Evolutionary conservation across 805 yeast genomes (phyloP).

Genomic region (Ogataea trehalophila): DNA sequence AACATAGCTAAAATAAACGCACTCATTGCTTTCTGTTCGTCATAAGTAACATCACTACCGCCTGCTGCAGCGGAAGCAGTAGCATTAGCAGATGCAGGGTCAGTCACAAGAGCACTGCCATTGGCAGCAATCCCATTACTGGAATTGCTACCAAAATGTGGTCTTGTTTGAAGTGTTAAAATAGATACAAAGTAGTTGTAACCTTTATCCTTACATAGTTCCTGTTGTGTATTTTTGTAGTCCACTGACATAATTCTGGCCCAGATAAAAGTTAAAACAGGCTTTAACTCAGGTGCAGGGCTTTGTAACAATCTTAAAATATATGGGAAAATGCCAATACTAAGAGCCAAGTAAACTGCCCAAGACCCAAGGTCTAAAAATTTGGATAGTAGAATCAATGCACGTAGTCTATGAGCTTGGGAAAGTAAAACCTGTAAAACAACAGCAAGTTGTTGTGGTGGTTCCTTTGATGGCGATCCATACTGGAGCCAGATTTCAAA

Average conservation of each 20-base stretch:
- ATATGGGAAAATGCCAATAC: conserved; percentile 95
- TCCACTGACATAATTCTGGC: conserved; percentile 97
- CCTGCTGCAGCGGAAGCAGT: conserved; percentile 23
- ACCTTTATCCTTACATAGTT: conserved; percentile 85
- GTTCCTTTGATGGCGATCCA: conserved; percentile 75
- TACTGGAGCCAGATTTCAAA: conserved; percentile 95
- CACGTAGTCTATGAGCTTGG: conserved; percentile 89
- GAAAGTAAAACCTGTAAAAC: conserved; percentile 88
- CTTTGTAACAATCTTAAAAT: conserved; percentile 84
- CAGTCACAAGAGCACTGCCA: conserved; percentile 20
- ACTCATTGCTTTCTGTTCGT: conserved; percentile 93
- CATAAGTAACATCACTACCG: conserved; percentile 43
- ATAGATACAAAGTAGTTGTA: conserved; percentile 82
- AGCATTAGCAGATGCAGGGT: conserved; percentile 24
- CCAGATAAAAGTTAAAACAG: conserved; percentile 94
- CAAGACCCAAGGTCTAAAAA: conserved; percentile 94
- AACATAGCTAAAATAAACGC: conserved; percentile 85
- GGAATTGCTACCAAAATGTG: conserved; percentile 6
- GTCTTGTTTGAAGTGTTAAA: conserved; percentile 41
- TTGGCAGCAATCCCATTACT: conserved; percentile 3
- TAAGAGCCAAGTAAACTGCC: conserved; percentile 90
- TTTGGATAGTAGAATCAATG: conserved; percentile 74
- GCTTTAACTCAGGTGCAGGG: conserved; percentile 93
- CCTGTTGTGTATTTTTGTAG: conserved; percentile 83
- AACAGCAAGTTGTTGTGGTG: conserved; percentile 94